Percentiles rank a stretch among this genome's conserved stretches.
Conservation (phyloP, 2,329 filamentous ascomycete species). For the Chalara sp. region DNA sequence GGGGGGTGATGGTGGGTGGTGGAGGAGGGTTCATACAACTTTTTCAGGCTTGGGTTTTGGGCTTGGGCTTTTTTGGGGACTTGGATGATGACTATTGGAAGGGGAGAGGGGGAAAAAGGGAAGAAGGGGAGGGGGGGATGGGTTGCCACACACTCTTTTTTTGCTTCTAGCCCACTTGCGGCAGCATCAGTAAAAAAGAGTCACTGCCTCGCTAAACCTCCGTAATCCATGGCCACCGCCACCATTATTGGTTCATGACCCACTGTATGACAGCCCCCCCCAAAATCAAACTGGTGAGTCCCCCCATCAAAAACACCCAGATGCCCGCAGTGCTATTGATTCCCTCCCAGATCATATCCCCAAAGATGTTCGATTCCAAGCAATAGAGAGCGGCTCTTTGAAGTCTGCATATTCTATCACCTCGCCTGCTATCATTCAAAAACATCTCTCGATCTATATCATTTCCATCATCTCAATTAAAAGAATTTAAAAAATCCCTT, state of each 20-base stretch:
- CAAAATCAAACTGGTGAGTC: not conserved
- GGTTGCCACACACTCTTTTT: not conserved
- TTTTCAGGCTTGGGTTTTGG: too few relatives aligned
- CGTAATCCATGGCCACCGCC: not conserved
- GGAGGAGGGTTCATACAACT: too few relatives aligned
- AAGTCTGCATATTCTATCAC: slow-evolving; percentile 22
- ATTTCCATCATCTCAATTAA: not conserved
- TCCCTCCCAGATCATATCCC: not conserved
- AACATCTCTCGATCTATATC: not conserved
- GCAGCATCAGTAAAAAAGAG: not conserved
- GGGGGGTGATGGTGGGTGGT: too few relatives aligned
- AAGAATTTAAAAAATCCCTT: not conserved
- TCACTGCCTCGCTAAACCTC: not conserved
- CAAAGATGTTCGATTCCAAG: not conserved
- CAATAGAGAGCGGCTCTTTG: slow-evolving; percentile 21
- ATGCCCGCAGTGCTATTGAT: not conserved
- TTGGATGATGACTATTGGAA: not conserved
- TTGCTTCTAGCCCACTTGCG: not conserved
- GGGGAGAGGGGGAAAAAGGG: not conserved
- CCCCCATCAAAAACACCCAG: not conserved
- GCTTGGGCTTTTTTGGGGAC: not conserved
- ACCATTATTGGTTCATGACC: not conserved
- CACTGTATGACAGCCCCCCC: not conserved
- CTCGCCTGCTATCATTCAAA: not conserved
- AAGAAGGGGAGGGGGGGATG: not conserved